Conservation (phyloP, 164 flowering plant species). For the Buxus sempervirens region DNA sequence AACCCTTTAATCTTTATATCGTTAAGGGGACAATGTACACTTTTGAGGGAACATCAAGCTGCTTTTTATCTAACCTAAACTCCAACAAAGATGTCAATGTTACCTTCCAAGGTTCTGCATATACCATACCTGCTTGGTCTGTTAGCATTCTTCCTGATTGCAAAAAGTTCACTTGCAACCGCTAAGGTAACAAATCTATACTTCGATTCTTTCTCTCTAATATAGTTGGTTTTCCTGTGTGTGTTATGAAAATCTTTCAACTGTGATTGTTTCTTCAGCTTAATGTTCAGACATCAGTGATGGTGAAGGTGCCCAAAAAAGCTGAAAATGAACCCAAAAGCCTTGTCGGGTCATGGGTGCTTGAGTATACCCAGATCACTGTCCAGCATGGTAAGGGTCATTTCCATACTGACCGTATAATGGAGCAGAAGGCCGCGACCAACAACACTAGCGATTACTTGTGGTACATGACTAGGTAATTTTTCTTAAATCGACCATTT, state of each 20-base stretch:
- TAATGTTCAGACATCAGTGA: conserved; percentile 40
- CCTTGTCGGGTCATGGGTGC: conserved; percentile 58
- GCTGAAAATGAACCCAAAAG: conserved; percentile 32
- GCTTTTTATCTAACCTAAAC: conserved; percentile 52
- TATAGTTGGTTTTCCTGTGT: too few species aligned
- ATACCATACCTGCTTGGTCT: conserved; percentile 73
- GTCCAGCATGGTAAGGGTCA: conserved; percentile 29
- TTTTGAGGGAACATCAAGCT: conserved; percentile 16
- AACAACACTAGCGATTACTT: conserved; percentile 62
- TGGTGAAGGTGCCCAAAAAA: conserved; percentile 35
- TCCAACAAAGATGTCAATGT: conserved; percentile 25
- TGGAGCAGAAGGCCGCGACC: conserved; percentile 52
- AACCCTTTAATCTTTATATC: too few species aligned
- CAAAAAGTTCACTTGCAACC: conserved; percentile 43
- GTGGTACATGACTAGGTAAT: conserved; percentile 79
- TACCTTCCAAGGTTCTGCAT: conserved; percentile 24
- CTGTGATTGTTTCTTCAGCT: conserved; percentile 26
- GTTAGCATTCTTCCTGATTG: conserved; percentile 68
- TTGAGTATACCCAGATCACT: conserved; percentile 27
- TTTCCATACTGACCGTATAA: conserved; percentile 15
- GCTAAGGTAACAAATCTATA: conserved; percentile 25
- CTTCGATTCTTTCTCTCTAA: too few species aligned
- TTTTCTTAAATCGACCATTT: background rate
- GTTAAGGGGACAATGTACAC: conserved; percentile 32
- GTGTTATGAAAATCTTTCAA: too few species aligned